Evolutionary conservation across 495 filamentous ascomycete species (phyloP).

Genomic region (Aspergillus wentii): DNA sequence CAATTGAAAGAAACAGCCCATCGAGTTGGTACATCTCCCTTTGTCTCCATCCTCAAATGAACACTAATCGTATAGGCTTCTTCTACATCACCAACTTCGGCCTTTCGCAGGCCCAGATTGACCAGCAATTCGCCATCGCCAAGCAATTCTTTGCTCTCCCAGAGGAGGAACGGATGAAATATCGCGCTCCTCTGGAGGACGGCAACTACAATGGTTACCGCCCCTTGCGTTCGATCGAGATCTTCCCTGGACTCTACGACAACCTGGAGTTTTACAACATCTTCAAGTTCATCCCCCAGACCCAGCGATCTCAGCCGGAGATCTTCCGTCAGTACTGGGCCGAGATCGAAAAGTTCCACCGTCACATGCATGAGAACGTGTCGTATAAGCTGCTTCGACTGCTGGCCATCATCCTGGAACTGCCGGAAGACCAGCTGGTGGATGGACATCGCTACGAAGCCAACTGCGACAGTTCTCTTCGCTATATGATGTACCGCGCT

Average conservation of each 20-base stretch:
- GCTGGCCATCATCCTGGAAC: constrained; percentile 46
- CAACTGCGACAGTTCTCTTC: constrained; percentile 39
- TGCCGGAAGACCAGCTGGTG: constrained; percentile 47
- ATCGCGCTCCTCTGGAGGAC: constrained; percentile 34
- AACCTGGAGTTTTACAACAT: constrained; percentile 54
- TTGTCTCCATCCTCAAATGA: not conserved
- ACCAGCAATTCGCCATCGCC: constrained; percentile 48
- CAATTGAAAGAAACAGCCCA: constrained; percentile 47
- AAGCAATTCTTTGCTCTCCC: constrained; percentile 45
- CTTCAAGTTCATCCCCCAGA: constrained; percentile 42
- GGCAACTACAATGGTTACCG: constrained; percentile 41
- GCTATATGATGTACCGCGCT: constrained; percentile 51
- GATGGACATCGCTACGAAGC: constrained; percentile 46
- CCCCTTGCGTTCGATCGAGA: constrained; percentile 17
- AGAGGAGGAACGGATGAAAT: constrained; percentile 41
- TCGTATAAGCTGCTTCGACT: constrained; percentile 41
- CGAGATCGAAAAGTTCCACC: constrained; percentile 46
- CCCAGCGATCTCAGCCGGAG: constrained; percentile 38
- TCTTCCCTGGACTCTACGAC: constrained; percentile 33
- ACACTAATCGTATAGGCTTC: constrained; percentile 23
- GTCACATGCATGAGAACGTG: constrained; percentile 43
- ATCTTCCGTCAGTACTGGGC: constrained; percentile 31
- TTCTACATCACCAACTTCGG: constrained; percentile 51
- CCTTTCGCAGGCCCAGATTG: constrained; percentile 43
- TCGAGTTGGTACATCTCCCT: constrained; percentile 27